Evolutionary conservation across 2,329 filamentous ascomycete species (phyloP), one percentile per base, ranked within the genome.

Genomic region (Aspergillus vadensis): DNA sequence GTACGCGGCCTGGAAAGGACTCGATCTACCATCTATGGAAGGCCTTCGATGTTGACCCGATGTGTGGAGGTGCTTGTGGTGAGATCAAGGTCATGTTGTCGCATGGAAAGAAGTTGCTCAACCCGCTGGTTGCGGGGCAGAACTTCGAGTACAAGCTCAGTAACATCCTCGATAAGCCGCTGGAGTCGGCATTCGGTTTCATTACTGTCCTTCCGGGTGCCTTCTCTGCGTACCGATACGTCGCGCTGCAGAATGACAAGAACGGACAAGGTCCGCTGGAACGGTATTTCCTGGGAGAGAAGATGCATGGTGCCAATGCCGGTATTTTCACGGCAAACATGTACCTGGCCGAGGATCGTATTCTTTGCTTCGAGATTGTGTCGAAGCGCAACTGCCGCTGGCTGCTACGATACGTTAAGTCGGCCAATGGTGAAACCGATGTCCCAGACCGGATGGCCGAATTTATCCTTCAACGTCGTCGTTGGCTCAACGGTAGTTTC

Each of bases 71-170:
- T 69, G 94, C 95, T 69, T 99, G 95, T 77, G 95, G 95, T 78
- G 95, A 99, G 77, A 99, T 99, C 82, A 98, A 99, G 79, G 94
- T 94, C 66, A 97, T 98, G 93, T 83, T 98, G 80, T 87, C 86
- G 3, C 87, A 85, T 60, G 93, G 94, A 65, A 94, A 91, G 77
- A 92, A 96, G 70, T 85, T 99, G 38, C 76, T 97, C 67, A 99
- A 98, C 72, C 95, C 95, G 0, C 85, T 99, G 4, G 91, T 99
- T 21, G 95, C 95, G 2, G 93, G 93, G 0, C 95, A 99, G 72
- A 99, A 99, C 74, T 99, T 99, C 70, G 95, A 99, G 81, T 99
- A 99, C 85, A 99, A 99, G 84, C 97, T 99, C 90, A 97, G 92
- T 76, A 99, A 99, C 73, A 99, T 99, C 73, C 85, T 99, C 48